These are phyloP conservation scores for Prillingera fragicola DNA, from an alignment of 1,284 basidiomycete species.

Conservation along the genomic window DNA sequence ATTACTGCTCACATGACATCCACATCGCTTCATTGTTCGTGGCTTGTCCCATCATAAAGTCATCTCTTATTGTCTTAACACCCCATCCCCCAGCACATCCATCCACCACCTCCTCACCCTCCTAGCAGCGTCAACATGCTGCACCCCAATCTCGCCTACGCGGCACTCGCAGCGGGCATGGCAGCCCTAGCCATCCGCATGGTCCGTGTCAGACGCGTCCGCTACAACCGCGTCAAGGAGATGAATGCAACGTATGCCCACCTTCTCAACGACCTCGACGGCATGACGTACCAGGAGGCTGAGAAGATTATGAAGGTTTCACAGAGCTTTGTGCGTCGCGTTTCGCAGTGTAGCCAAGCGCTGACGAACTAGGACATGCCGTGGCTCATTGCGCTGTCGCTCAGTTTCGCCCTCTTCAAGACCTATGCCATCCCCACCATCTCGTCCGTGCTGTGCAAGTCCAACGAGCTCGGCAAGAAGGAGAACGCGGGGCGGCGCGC, in stretches of 20 bases:
- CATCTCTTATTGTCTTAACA: too few species aligned
- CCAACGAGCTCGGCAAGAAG: conserved; percentile 4
- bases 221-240: conserved; percentile 4
- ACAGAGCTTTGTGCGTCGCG: conserved; percentile 8
- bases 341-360: background rate
- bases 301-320: conserved; percentile 11
- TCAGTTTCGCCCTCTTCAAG: conserved; percentile 16
- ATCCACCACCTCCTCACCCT: too few species aligned
- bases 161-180: too few species aligned
- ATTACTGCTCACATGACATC: too few species aligned
- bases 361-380: conserved; percentile 11
- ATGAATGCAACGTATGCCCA: conserved; percentile 2
- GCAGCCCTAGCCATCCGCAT: background rate
- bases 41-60: too few species aligned
- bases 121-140: too few species aligned
- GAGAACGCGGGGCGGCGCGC: conserved; percentile 9
- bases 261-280: conserved; percentile 4
- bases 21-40: too few species aligned
- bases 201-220: conserved; percentile 6
- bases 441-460: conserved; percentile 10
- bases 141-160: too few species aligned
- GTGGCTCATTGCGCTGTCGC: conserved; percentile 2
- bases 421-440: conserved; percentile 15
- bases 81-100: too few species aligned
- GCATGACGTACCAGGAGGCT: conserved; percentile 16